Base-by-base conservation (phyloP, 225 moss, liverwort and hornwort species). In the Physcomitrellopsis africana region DNA sequence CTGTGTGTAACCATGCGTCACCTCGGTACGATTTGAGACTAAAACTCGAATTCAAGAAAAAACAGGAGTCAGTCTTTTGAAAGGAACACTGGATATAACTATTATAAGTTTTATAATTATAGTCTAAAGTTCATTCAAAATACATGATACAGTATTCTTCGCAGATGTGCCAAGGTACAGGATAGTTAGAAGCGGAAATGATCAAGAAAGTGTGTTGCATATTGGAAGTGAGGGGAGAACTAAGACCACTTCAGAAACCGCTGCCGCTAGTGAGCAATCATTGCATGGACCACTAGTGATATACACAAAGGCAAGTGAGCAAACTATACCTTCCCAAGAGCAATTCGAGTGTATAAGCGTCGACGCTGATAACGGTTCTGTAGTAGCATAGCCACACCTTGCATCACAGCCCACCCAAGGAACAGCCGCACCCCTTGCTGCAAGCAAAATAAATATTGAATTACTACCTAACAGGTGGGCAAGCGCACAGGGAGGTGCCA, bases 321-420 rank as follows among this genome's bases (percentile, higher is more conserved):
- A 65, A 60, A 69, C 3, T 13, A 78, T 65, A 93, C 95, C 93
- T 95, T 95, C 70, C 95, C 95, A 13, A 95, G 88, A 63, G 95
- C 95, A 80, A 95, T 95, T 80, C 95, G 84, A 59, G 95, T 95
- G 68, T 95, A 95, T 20, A 95, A 77, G 57, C 95, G 91, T 82
- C 91, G 91, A 57, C 95, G 88, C 82, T 95, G 95, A 80, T 95
- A 95, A 68, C 95, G 91, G 72, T 95, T 95, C 77, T 95, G 95
- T 26, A 95, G 84, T 72, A 95, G 87, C 95, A 95, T 95, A 4
- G 95, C 93, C 61, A 95, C 89, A 77, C 95, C 95, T 82, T 95
- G 95, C 95, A 95, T 95, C n/a, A 95, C 91, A 70, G 95, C 93
- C 95, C 95, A 95, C 55, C 84, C 88, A 66, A 95, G 85, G 81